Evolutionary conservation across 306 rosid genomes (phyloP), one percentile per base, ranked within the genome.

Genomic region (Sindora glabra): DNA sequence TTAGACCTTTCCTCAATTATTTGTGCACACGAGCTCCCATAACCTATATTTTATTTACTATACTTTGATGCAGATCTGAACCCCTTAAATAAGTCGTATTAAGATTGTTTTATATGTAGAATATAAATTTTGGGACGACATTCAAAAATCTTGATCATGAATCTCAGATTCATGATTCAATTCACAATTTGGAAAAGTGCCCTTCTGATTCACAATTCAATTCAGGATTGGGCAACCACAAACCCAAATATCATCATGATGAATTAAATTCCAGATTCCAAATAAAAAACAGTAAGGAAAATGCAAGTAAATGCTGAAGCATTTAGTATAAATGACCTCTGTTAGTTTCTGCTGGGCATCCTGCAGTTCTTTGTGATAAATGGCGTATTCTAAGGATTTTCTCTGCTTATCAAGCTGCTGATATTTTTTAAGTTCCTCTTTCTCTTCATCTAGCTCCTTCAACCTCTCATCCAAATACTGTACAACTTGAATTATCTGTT

Each of bases 401-500:
- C 96, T 79, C 79, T 81, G 95, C 82, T 75, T 92, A 67, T 92
- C 96, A 81, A 88, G 86, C 65, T 86, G 96, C 70, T 92, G 99
- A 75, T 92, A 92, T 77, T 83, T 82, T 70, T 83, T 70, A 13
- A 92, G 82, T 77, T 92, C 99, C 84, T 92, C 96, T 81, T 92
- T 92, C 79, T 92, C 99, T 78, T 88, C 99, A 62, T 92, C 96
- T 54, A 92, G 76, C 57, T 92, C 99, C 78, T 68, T 86, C 79
- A 92, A 73, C 75, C 95, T 83, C 85, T 92, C 99, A 37, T 92
- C 99, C 69, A 92, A 78, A 77, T 89, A 92, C 77, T 92, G 95
- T 57, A 92, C 90, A 72, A 92, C 99, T 89, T 92, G 99, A 75
- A 92, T 86, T 68, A 92, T 92, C 76, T 92, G 96, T 71, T 75